Base-by-base conservation (phyloP, 2,329 filamentous ascomycete species). In the Beauveria bassiana region DNA sequence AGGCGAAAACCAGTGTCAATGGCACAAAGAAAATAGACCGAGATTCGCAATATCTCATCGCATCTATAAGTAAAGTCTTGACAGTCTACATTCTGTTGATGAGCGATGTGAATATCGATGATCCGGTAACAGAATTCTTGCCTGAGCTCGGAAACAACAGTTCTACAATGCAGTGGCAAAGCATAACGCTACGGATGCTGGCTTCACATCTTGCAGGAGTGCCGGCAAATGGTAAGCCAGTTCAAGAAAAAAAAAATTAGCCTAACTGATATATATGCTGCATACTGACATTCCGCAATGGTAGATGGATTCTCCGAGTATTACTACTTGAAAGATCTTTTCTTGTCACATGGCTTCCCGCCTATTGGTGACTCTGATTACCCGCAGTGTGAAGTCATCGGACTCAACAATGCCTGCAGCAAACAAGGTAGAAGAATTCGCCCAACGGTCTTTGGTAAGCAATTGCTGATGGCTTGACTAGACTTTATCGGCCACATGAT, bases 11-110 rank as follows among this genome's bases (percentile, higher is more conserved):
- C 5, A 78, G 76, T 28, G 64, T 68, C 6, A 68, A 70, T n/a
- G 75, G 74, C 22, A 74, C 74, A 0, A 67, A 68, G 28, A 9
- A 67, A 0, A 45, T 76, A 0, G 63, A 71, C 22, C 67, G 70
- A 0, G 66, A 75, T 59, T 75, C 74, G 0, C 75, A 78, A 64
- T 79, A 77, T 46, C 67, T 78, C 3, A 71, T 79, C 38, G 77
- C 75, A 0, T 78, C 74, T 0, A 65, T 78, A 6, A 72, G 72
- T 0, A 79, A 79, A 20, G 69, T 75, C 0, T 66, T 78, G 28
- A 72, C 77, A 0, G 73, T 71, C 16, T 69, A 76, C 14, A 24
- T 77, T 1, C 54, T 78, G 18, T 58, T 78, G 2, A 72, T 72
- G 47, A 73, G 70, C 18, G 71, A 71, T 0, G 56, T 77, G 3